Conservation (phyloP, 164 flowering plant species). For the Magnolia sinica region DNA sequence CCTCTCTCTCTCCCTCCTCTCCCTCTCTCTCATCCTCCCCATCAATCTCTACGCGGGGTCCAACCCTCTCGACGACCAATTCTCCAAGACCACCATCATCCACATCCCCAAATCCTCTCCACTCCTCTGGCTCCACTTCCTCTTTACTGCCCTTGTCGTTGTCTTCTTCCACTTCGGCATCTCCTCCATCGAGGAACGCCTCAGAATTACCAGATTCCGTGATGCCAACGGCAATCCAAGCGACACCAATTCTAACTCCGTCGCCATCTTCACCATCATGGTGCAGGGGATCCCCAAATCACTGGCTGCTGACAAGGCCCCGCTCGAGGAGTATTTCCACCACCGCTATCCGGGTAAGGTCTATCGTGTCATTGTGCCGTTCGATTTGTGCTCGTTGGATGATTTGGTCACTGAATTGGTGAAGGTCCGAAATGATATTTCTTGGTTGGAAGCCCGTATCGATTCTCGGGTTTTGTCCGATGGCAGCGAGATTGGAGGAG, state of each 20-base stretch:
- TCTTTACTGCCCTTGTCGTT: conserved; percentile 65
- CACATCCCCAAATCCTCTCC: conserved; percentile 74
- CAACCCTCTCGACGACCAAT: conserved; percentile 61
- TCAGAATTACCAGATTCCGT: conserved; percentile 77
- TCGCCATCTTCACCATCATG: conserved; percentile 83
- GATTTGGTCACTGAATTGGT: conserved; percentile 70
- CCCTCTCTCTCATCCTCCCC: conserved; percentile 59
- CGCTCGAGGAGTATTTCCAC: conserved; percentile 74
- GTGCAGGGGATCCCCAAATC: conserved; percentile 81
- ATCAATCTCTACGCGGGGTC: conserved; percentile 72
- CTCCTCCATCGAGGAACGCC: conserved; percentile 49
- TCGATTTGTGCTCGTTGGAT: conserved; percentile 92
- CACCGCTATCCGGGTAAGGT: conserved; percentile 91
- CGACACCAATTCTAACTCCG: conserved; percentile 50
- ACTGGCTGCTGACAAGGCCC: conserved; percentile 51
- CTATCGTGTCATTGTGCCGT: conserved; percentile 73
- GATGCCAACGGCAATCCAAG: conserved; percentile 82
- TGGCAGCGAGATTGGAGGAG: conserved; percentile 32
- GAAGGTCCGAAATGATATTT: conserved; percentile 70
- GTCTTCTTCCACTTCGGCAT: conserved; percentile 71
- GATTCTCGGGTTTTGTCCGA: conserved; percentile 48
- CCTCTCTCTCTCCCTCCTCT: conserved; percentile 39
- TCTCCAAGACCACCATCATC: conserved; percentile 79
- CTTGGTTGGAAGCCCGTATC: conserved; percentile 73
- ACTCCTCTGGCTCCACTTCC: conserved; percentile 81